phyloP scores from a whole-genome alignment of 1,284 basidiomycete genomes.

The Melampsora larici-populina region DNA sequence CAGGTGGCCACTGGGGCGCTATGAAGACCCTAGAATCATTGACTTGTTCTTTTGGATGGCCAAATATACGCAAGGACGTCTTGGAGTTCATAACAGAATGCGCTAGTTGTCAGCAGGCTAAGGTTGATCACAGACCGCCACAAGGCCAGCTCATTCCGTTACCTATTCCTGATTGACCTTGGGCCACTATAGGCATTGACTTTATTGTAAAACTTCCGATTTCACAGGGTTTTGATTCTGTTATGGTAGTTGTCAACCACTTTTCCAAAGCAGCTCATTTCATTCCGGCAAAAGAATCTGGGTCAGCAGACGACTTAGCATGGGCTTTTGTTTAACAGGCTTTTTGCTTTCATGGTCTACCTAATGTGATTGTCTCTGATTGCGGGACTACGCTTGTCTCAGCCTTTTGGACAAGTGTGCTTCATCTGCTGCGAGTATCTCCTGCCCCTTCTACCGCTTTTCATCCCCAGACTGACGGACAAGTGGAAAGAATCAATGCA shows the following conservation, averaged over 20 bases:
- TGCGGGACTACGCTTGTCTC: constrained; percentile 5
- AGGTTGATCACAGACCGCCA: background rate
- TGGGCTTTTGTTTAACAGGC: background rate
- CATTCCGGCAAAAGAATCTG: too few species aligned
- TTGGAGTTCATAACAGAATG: too few species aligned
- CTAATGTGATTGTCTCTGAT: too few species aligned
- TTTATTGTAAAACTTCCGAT: constrained; percentile 57
- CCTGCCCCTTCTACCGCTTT: constrained; percentile 17
- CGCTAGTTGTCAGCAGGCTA: constrained; percentile 14
- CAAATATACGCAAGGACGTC: too few species aligned
- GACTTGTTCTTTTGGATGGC: too few species aligned
- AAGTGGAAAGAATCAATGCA: too few species aligned
- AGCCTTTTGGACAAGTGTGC: constrained; percentile 1
- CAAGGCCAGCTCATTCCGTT: constrained; percentile 55
- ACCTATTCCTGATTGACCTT: too few species aligned
- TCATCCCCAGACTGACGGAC: too few species aligned
- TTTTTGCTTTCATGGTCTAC: constrained; percentile 10
- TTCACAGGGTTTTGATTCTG: constrained; percentile 53
- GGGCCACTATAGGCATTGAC: constrained; percentile 57
- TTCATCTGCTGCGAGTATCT: background rate
- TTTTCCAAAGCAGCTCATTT: too few species aligned
- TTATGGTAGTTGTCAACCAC: too few species aligned
- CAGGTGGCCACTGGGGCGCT: background rate
- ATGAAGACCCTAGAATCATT: background rate
- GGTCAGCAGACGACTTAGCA: background rate